Evolutionary conservation across 352 stramenopile genomes (phyloP).

Genomic region (Globisporangium camurandrum): DNA sequence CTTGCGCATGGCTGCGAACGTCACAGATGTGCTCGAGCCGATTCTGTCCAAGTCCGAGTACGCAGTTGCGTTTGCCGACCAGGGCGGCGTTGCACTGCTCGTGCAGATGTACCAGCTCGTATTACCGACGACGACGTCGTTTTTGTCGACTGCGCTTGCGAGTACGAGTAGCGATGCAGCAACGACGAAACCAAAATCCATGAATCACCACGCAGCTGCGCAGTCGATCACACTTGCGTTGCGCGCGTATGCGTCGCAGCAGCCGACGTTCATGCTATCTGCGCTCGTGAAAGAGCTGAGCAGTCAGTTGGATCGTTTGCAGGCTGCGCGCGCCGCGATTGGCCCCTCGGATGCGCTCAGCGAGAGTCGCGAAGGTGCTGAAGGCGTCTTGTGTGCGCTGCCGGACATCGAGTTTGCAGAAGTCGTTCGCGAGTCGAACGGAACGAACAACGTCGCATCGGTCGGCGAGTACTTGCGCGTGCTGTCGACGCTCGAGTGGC

Average conservation of each 20-base stretch:
- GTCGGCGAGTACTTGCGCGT: slow-evolving; percentile 61
- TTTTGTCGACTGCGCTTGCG: slow-evolving; percentile 54
- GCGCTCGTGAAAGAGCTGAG: slow-evolving; percentile 57
- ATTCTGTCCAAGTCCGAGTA: slow-evolving; percentile 93
- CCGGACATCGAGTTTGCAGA: slow-evolving; percentile 47
- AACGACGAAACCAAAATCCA: not conserved
- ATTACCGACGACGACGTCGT: slow-evolving; percentile 70
- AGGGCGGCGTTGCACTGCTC: slow-evolving; percentile 85
- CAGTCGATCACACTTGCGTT: slow-evolving; percentile 85
- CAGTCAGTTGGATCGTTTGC: slow-evolving; percentile 40
- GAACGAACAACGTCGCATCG: slow-evolving; percentile 28
- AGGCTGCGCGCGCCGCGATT: slow-evolving; percentile 29
- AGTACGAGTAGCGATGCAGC: slow-evolving; percentile 1
- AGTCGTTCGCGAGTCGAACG: not conserved
- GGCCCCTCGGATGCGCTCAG: slow-evolving; percentile 30
- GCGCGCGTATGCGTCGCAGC: slow-evolving; percentile 83
- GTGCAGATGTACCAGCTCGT: slow-evolving; percentile 88
- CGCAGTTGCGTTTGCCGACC: slow-evolving; percentile 85
- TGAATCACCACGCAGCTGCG: slow-evolving; percentile 86
- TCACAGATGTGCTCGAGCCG: slow-evolving; percentile 92
- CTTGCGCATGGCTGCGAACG: slow-evolving; percentile 61
- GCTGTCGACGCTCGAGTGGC: slow-evolving; percentile 70
- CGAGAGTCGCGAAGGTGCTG: slow-evolving; percentile 40
- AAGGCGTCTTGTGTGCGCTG: slow-evolving; percentile 54
- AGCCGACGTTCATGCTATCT: slow-evolving; percentile 76